Percentiles rank a stretch among this genome's conserved stretches.
phyloP scores from a whole-genome alignment of 148 eudicot species.

The Chenopodium quinoa region DNA sequence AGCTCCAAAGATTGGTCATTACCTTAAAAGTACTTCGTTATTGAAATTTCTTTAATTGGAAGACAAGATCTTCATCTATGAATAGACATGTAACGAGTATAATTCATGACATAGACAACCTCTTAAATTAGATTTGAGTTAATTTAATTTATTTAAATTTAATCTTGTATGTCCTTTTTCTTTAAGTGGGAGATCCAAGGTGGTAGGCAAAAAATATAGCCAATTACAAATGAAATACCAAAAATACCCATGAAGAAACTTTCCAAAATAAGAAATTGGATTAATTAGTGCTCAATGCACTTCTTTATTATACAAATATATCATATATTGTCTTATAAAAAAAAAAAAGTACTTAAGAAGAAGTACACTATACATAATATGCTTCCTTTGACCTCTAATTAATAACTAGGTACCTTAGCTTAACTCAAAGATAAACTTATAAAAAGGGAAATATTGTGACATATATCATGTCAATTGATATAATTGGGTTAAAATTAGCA shows the following conservation, averaged over 20 bases:
- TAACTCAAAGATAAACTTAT: background rate
- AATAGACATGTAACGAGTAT: background rate
- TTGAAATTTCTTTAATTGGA: background rate
- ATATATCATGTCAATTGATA: constrained; percentile 7
- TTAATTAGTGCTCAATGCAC: constrained; percentile 6
- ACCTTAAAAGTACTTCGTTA: background rate
- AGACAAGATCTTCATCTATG: background rate
- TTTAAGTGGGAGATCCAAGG: background rate
- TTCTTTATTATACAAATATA: constrained; percentile 24
- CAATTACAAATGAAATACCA: no score
- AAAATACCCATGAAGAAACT: background rate
- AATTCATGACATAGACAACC: constrained; percentile 3
- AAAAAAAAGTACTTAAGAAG: constrained; percentile 4
- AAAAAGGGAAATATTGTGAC: background rate
- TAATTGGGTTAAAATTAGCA: constrained; percentile 13
- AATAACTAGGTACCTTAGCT: constrained; percentile 7
- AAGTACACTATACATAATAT: constrained; percentile 26
- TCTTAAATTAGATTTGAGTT: background rate
- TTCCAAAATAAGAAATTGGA: background rate
- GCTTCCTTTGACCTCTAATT: constrained; percentile 18
- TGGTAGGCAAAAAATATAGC: background rate
- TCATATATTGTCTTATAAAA: constrained; percentile 2
- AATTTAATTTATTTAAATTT: no score
- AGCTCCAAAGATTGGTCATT: background rate
- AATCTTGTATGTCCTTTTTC: background rate